Conservation (phyloP, 768 basidiomycete species). For the Calocera cornea region DNA sequence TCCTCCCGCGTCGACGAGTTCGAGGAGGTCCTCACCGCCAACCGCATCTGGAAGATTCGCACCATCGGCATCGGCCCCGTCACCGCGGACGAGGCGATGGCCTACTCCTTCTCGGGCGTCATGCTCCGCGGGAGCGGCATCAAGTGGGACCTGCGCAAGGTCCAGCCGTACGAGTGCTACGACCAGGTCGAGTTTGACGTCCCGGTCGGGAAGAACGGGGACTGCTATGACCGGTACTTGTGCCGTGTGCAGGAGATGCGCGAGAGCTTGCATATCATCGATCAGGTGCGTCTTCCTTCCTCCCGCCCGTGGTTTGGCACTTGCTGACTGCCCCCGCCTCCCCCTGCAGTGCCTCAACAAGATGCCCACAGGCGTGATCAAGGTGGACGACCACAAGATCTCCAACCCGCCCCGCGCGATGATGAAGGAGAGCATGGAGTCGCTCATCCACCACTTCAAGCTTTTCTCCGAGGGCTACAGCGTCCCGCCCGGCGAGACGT, state of each 20-base stretch:
- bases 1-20: conserved; percentile 83
- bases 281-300: conserved; percentile 36
- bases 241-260: conserved; percentile 98
- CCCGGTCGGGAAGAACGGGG: conserved; percentile 91
- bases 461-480: conserved; percentile 94
- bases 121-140: conserved; percentile 92
- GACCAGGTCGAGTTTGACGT: conserved; percentile 96
- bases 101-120: conserved; percentile 89
- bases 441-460: conserved; percentile 98
- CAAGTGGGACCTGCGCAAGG: conserved; percentile 88
- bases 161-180: conserved; percentile 91
- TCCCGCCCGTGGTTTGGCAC: neutral
- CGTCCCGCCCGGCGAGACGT: conserved; percentile 81
- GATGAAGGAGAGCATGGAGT: conserved; percentile 99
- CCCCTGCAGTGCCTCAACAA: conserved; percentile 93
- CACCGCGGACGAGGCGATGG: conserved; percentile 80
- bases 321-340: neutral
- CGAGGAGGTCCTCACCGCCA: conserved; percentile 93
- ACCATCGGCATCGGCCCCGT: conserved; percentile 84
- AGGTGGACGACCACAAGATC: conserved; percentile 95
- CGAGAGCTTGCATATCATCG: conserved; percentile 80
- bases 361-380: conserved; percentile 83
- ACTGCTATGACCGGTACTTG: conserved; percentile 95
- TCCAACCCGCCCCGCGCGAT: conserved; percentile 89
- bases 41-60: conserved; percentile 95